Base-by-base conservation (phyloP, 1,284 basidiomycete genomes). In the Ganoderma meredithae region DNA sequence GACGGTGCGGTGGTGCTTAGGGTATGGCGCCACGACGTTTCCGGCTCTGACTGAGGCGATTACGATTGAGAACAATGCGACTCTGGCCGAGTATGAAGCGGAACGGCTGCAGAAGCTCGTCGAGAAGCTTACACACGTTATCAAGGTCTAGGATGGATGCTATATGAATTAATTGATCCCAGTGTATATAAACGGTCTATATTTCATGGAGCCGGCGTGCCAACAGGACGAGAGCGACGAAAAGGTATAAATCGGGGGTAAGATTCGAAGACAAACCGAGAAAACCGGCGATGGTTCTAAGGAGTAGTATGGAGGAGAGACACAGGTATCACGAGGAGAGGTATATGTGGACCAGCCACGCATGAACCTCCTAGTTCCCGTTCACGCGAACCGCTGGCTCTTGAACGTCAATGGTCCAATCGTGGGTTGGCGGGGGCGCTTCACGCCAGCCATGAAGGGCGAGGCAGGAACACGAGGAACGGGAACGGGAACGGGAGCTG, bases 11-110 rank as follows among this genome's bases (percentile, higher is more conserved):
- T 17, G 2, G 31, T 61, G 40, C 27, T 22, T 43, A 91, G 92
- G 92, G 3, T 97, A 97, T 75, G 95, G 95, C 17, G 94, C 94
- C 2, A 95, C 94, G 0, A 93, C 94, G 1, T 86, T 97, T 78
- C 95, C 95, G 3, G 94, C 88, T 6, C 82, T 97, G 55, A 94
- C 91, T 0, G 95, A 97, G 78, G 89, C 94, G 0, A 84, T 96
- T 69, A 86, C 88, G 8, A 86, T 90, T 64, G 93, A 95, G 69
- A 84, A 89, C 73, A 88, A 92, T 72, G 74, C 79, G 19, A 86
- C 84, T 17, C 79, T 90, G 64, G 91, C 90, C 0, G 80, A 87
- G 71, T 81, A 86, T 68, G 94, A 95, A 77, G 86, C 87, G n/a
- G 79, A 82, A 17, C 86, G 93, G 68, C 80, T 95, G 68, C 81